phyloP scores from a whole-genome alignment of 1,284 basidiomycete species.

The Apiotrichum veenhuisii region DNA sequence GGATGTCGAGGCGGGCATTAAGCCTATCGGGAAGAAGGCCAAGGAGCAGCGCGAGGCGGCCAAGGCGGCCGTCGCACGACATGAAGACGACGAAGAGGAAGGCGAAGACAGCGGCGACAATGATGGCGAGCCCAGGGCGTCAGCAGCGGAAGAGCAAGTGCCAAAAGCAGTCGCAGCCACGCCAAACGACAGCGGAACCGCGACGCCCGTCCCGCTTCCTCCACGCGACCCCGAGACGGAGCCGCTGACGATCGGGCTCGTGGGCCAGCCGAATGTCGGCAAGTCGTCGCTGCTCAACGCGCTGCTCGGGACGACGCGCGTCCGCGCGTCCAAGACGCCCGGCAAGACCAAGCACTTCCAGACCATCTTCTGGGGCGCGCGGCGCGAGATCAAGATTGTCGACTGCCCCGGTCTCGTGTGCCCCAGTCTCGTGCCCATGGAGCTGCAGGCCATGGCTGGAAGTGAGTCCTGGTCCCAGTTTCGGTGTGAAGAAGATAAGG shows the following conservation, averaged over 20 bases:
- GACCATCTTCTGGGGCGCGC: slow-evolving; percentile 72
- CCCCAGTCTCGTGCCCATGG: slow-evolving; percentile 72
- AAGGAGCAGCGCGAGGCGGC: slow-evolving; percentile 15
- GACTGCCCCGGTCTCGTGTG: slow-evolving; percentile 83
- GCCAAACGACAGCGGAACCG: too few relatives aligned
- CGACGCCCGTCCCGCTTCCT: too few relatives aligned
- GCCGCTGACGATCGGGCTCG: slow-evolving; percentile 73
- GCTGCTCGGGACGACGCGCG: slow-evolving; percentile 73
- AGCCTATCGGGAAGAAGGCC: slow-evolving; percentile 1
- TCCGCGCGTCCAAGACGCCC: slow-evolving; percentile 81
- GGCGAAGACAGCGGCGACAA: slow-evolving; percentile 31
- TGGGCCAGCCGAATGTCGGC: slow-evolving; percentile 92
- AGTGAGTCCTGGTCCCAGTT: slow-evolving; percentile 19
- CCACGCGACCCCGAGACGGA: slow-evolving; percentile 51
- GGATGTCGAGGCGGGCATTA: slow-evolving; percentile 32
- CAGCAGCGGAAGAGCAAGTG: too few relatives aligned
- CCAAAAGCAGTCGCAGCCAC: too few relatives aligned
- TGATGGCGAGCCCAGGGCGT: slow-evolving; percentile 20
- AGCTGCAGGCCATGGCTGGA: slow-evolving; percentile 61
- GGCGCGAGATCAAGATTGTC: slow-evolving; percentile 70
- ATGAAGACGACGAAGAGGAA: slow-evolving; percentile 10
- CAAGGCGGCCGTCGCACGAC: slow-evolving; percentile 15
- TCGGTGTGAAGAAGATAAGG: neutral
- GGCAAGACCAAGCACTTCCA: slow-evolving; percentile 97
- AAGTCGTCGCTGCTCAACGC: slow-evolving; percentile 89